Evolutionary conservation across 495 filamentous ascomycete genomes (phyloP), one percentile per base, ranked within the genome.

Genomic region (Aspergillus nanangensis): DNA sequence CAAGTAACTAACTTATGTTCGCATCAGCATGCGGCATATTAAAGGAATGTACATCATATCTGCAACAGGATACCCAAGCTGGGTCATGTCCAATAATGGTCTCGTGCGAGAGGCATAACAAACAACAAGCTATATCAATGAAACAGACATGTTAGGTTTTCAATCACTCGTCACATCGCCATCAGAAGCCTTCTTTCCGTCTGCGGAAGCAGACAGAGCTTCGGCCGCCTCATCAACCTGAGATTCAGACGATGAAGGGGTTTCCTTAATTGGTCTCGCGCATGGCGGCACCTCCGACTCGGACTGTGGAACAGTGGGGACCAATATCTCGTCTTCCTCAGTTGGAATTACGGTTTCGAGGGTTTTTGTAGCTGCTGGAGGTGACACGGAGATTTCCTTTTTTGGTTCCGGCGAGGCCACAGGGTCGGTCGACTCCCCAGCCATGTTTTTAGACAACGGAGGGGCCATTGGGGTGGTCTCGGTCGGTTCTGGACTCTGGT

Each of bases 371-470:
- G n/a, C n/a, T n/a, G n/a, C n/a, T n/a, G 15, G 25, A 14, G 52
- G 32, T 14, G 47, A 35, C 18, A 45, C 55, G 5, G 34, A 24
- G n/a, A 44, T 32, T 18, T 56, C 45, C 9, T 51, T 40, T 38
- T 48, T 37, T 22, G 25, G 9, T 7, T 42, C 40, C 1, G 35
- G 44, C 24, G 45, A 47, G 45, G 39, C 34, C 10, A 13, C 13
- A 17, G 69, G 61, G 45, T 71, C 66, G 14, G 75, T 60, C 1
- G 74, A 60, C 57, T 82, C 80, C 32, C 78, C 79, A 9, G 79
- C 75, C n/a, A 62, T 72, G 47, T 81, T 81, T 41, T 75, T 75
- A 41, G 66, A 75, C 3, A 81, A 55, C 1, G 74, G 46, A 37
- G 64, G 52, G 22, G 58, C 55, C 54, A 55, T 59, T 43, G 65